Evolutionary conservation across 768 basidiomycete species (phyloP).

Genomic region (Scleroderma citrinum): DNA sequence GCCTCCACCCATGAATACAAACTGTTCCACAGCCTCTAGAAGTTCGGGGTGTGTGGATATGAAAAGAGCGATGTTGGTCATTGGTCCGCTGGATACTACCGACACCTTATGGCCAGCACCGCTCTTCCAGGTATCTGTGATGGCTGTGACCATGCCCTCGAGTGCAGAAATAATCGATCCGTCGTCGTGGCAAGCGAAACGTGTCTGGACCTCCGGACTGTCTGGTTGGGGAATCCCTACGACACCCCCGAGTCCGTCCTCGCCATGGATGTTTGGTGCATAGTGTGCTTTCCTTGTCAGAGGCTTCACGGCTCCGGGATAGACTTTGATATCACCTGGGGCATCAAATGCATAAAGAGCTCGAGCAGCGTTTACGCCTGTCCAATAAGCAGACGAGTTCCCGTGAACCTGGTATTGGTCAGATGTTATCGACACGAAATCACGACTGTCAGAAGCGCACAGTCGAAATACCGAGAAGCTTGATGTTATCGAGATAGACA

Average conservation of each 20-base stretch:
- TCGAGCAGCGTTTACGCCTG: slow-evolving; percentile 67
- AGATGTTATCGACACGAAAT: not conserved
- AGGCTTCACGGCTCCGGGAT: slow-evolving; percentile 66
- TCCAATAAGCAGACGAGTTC: slow-evolving; percentile 59
- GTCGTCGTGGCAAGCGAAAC: slow-evolving; percentile 40
- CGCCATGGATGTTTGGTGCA: slow-evolving; percentile 77
- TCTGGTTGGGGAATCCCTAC: slow-evolving; percentile 60
- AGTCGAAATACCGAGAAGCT: slow-evolving; percentile 79
- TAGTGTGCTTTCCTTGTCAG: slow-evolving; percentile 56
- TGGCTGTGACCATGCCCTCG: slow-evolving; percentile 58
- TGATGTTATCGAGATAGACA: slow-evolving; percentile 55
- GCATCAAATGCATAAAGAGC: slow-evolving; percentile 75
- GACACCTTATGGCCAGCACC: slow-evolving; percentile 58
- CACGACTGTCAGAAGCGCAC: slow-evolving; percentile 33
- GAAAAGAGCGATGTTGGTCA: slow-evolving; percentile 79
- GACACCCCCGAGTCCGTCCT: slow-evolving; percentile 79
- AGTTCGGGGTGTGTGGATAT: slow-evolving; percentile 53
- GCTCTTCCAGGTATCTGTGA: slow-evolving; percentile 50
- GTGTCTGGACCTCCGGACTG: slow-evolving; percentile 42
- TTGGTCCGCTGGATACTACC: slow-evolving; percentile 73
- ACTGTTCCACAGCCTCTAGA: slow-evolving; percentile 40
- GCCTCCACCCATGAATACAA: slow-evolving; percentile 85
- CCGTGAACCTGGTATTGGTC: slow-evolving; percentile 60
- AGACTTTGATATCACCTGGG: slow-evolving; percentile 49
- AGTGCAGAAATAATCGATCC: slow-evolving; percentile 48